A percentile compares a stretch with the other conserved stretches of the same genome.
These are phyloP conservation scores for Suillus ampliporus DNA, from an alignment of 768 basidiomycete species.

Conservation along the genomic window DNA sequence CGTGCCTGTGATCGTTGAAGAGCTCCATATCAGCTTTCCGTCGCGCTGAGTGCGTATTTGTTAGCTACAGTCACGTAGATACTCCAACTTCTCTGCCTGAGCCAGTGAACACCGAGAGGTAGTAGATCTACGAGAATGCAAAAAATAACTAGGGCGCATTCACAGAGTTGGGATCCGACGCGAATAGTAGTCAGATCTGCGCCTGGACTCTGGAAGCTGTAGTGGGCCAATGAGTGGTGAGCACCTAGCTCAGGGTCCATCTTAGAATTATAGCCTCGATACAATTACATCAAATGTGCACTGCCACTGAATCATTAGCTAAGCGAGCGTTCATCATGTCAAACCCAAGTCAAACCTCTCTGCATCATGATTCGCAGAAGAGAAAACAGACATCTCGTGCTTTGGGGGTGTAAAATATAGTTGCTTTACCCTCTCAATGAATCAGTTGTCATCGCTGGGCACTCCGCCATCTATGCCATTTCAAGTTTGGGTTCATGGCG, in stretches of 20 bases:
- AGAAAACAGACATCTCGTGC: too few species aligned
- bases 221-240: neutral
- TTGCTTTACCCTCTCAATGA: too few species aligned
- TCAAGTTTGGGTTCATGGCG: too few species aligned
- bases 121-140: neutral
- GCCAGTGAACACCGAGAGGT: neutral
- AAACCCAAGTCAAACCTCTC: too few species aligned
- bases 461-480: too few species aligned
- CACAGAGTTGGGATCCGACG: neutral
- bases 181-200: neutral
- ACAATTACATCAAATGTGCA: neutral
- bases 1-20: conserved; percentile 43
- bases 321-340: too few species aligned
- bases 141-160: neutral
- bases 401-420: too few species aligned
- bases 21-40: conserved; percentile 40
- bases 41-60: neutral
- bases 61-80: neutral
- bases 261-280: neutral
- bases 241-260: conserved; percentile 17
- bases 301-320: neutral
- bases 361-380: too few species aligned
- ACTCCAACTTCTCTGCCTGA: neutral
- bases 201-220: conserved; percentile 1
- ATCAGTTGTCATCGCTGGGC: too few species aligned